phyloP scores from a whole-genome alignment of 2,329 filamentous ascomycete genomes.

The Pezizomycotina sp. region DNA sequence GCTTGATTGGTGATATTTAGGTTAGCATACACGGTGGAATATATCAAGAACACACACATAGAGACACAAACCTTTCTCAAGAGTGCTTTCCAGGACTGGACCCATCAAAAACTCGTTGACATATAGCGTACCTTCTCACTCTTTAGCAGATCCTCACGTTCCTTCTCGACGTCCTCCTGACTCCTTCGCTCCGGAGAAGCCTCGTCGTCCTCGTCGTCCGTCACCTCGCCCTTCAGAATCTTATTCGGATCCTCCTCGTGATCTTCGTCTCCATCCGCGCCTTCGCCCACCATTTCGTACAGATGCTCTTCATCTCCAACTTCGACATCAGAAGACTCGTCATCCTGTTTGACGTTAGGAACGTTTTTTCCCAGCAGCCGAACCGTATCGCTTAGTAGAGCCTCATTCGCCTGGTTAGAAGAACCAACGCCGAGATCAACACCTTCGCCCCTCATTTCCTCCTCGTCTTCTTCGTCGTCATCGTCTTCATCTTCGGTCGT shows the following conservation, averaged over 20 bases:
- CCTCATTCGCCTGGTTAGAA: too few species aligned
- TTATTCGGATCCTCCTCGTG: too few species aligned
- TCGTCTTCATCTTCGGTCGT: slow-evolving; percentile 11
- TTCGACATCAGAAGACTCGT: slow-evolving; percentile 9
- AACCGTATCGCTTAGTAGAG: slow-evolving; percentile 11
- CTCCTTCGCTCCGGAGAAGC: slow-evolving; percentile 11
- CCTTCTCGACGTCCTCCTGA: slow-evolving; percentile 10
- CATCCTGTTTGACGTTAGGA: slow-evolving; percentile 6
- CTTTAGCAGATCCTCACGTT: slow-evolving; percentile 13
- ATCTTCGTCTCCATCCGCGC: too few species aligned
- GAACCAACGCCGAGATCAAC: slow-evolving; percentile 13
- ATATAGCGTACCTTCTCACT: slow-evolving; percentile 11
- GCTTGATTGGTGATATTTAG: too few species aligned
- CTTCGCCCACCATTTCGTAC: slow-evolving; percentile 16
- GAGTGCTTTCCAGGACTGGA: too few species aligned
- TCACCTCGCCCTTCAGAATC: slow-evolving; percentile 9
- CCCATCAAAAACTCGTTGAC: slow-evolving; percentile 16
- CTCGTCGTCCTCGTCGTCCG: slow-evolving; percentile 17
- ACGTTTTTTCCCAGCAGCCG: slow-evolving; percentile 10
- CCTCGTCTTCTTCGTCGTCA: slow-evolving; percentile 16
- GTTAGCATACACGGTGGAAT: too few species aligned
- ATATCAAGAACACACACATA: too few species aligned
- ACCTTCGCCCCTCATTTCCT: slow-evolving; percentile 13
- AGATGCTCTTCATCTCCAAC: slow-evolving; percentile 9
- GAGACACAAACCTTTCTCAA: slow-evolving; percentile 13